Percentiles rank a stretch among this genome's conserved stretches.
Evolutionary conservation across 202 grass and related monocot species (phyloP).

Genomic region (Sporobolus alterniflorus): DNA sequence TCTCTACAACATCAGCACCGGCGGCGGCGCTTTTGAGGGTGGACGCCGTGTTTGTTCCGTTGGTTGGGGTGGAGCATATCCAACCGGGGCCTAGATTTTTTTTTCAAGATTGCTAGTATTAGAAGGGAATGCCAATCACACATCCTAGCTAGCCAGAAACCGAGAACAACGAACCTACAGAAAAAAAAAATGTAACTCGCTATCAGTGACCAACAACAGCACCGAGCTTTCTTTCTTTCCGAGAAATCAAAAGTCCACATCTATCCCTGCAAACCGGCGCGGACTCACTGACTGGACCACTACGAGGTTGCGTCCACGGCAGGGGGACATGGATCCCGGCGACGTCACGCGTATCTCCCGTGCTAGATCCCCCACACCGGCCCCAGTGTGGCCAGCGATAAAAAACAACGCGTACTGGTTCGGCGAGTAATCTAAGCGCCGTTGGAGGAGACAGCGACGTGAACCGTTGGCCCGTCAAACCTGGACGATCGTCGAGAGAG

Average conservation of each 20-base stretch:
- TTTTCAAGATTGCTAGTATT: neutral
- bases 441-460: slow-evolving; percentile 26
- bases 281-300: neutral
- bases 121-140: neutral
- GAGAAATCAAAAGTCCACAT: neutral
- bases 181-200: neutral
- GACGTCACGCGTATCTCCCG: slow-evolving; percentile 38
- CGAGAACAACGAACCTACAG: neutral
- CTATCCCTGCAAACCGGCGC: slow-evolving; percentile 13
- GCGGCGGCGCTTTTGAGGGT: neutral
- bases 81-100: too few species aligned
- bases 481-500: neutral
- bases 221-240: neutral
- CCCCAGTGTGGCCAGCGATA: neutral
- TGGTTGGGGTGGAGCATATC: too few species aligned
- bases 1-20: neutral
- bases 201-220: neutral
- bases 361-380: neutral
- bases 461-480: slow-evolving; percentile 8
- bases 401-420: neutral
- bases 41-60: neutral
- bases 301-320: neutral
- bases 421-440: slow-evolving; percentile 2
- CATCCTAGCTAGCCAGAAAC: neutral
- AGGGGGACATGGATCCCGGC: slow-evolving; percentile 30